Conservation (phyloP, 1,139 yeast genomes). For the Protomyces macrosporus region DNA sequence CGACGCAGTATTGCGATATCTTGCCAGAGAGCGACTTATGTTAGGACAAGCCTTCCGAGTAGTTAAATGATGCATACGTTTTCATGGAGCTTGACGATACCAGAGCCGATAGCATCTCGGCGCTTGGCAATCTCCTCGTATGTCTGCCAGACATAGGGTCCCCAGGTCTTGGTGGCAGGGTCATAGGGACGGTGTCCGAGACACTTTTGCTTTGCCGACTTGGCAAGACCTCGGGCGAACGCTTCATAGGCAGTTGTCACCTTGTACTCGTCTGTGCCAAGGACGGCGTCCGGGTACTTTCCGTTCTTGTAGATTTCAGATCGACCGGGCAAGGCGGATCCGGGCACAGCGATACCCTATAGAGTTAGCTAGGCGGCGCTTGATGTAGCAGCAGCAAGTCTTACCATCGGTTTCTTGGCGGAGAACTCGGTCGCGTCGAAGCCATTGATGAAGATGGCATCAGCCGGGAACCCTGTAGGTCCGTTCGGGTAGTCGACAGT, state of each 20-base stretch:
- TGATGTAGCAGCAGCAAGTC: no score
- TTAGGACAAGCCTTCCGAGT: slow-evolving; percentile 31
- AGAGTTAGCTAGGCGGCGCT: neutral
- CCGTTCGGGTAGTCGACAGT: neutral
- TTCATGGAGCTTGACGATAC: slow-evolving; percentile 45
- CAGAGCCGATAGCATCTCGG: slow-evolving; percentile 56
- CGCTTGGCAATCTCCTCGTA: slow-evolving; percentile 45
- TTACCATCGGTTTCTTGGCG: slow-evolving; percentile 38
- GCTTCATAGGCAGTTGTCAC: slow-evolving; percentile 49
- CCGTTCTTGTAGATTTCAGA: slow-evolving; percentile 46
- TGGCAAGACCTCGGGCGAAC: slow-evolving; percentile 45
- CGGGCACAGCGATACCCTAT: slow-evolving; percentile 44
- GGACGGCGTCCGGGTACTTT: slow-evolving; percentile 47
- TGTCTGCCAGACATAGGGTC: slow-evolving; percentile 48
- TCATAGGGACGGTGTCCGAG: slow-evolving; percentile 50
- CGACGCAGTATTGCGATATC: slow-evolving; percentile 45
- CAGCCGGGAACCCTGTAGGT: slow-evolving; percentile 2
- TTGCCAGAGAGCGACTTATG: slow-evolving; percentile 33
- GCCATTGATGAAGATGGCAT: slow-evolving; percentile 7
- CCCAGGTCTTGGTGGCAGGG: slow-evolving; percentile 46
- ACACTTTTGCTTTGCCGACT: slow-evolving; percentile 43
- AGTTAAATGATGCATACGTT: slow-evolving; percentile 26
- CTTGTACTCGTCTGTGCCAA: slow-evolving; percentile 48
- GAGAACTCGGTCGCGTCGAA: slow-evolving; percentile 11
- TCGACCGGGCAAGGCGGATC: slow-evolving; percentile 47